A percentile compares a stretch with the other conserved stretches of the same genome.
Conservation (phyloP, 805 yeast species). For the Crinitomyces ghanaensis region DNA sequence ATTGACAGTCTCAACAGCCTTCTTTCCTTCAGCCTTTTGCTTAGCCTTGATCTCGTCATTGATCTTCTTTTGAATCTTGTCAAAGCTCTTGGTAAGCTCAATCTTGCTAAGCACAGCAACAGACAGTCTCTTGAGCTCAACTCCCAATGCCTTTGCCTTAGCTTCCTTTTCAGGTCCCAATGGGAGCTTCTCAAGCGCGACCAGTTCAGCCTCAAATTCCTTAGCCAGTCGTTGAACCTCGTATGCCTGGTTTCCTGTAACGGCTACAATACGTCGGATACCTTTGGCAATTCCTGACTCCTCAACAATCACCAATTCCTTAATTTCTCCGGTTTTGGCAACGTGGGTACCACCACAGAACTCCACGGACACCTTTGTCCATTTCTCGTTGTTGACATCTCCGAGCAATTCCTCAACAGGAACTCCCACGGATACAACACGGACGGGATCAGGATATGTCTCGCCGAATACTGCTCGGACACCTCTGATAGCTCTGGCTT, state of each 20-base stretch:
- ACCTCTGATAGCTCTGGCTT: constrained; percentile 68
- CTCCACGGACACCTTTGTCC: constrained; percentile 76
- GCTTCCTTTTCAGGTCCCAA: constrained; percentile 74
- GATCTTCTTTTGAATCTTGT: constrained; percentile 69
- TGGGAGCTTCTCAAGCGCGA: constrained; percentile 47
- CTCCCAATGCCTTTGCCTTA: constrained; percentile 72
- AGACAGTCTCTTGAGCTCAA: constrained; percentile 66
- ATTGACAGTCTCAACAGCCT: constrained; percentile 66
- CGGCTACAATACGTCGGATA: constrained; percentile 95
- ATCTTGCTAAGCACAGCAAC: constrained; percentile 76
- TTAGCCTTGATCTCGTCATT: constrained; percentile 80
- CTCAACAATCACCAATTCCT: constrained; percentile 79
- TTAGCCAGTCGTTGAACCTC: constrained; percentile 78
- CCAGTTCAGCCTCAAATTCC: constrained; percentile 55
- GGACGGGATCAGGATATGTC: constrained; percentile 97
- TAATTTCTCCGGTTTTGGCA: constrained; percentile 81
- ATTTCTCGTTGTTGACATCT: constrained; percentile 58
- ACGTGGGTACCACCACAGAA: constrained; percentile 99
- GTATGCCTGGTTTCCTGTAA: constrained; percentile 82
- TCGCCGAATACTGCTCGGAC: constrained; percentile 98
- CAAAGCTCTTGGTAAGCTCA: constrained; percentile 60
- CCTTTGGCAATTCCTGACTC: constrained; percentile 99
- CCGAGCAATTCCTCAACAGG: constrained; percentile 72
- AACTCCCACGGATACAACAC: constrained; percentile 93
- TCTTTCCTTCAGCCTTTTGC: constrained; percentile 81